These are phyloP conservation scores for Fusarium napiforme DNA, from an alignment of 2,329 filamentous ascomycete species.

Conservation along the genomic window DNA sequence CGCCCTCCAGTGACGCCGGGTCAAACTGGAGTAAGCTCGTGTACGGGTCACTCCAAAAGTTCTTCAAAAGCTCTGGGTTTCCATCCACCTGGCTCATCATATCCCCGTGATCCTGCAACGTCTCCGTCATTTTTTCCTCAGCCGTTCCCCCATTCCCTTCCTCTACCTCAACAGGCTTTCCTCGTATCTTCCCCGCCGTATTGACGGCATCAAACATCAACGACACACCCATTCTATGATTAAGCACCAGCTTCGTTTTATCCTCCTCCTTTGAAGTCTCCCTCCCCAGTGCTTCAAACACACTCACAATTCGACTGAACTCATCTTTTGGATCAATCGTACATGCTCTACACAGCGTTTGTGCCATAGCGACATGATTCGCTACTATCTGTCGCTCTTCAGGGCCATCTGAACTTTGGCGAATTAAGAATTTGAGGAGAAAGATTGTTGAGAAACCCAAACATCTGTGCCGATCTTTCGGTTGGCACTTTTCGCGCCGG, in stretches of 20 bases:
- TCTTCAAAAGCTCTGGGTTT: conserved; percentile 6
- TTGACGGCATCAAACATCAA: conserved; percentile 25
- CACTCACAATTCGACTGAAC: conserved; percentile 6
- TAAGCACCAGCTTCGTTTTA: conserved; percentile 1
- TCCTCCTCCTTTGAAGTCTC: not conserved
- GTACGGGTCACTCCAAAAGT: conserved; percentile 30
- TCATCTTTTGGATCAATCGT: conserved; percentile 19
- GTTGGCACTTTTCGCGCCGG: conserved; percentile 13
- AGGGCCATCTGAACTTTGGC: not conserved
- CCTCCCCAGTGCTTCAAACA: conserved; percentile 26
- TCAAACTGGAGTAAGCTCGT: conserved; percentile 28
- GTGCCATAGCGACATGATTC: conserved; percentile 24
- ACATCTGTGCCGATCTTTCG: conserved; percentile 32
- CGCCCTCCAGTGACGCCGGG: not conserved
- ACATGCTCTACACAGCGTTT: conserved; percentile 14
- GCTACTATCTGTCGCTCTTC: conserved; percentile 27
- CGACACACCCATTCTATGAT: conserved; percentile 30
- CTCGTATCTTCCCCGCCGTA: conserved; percentile 23
- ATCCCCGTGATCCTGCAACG: not conserved
- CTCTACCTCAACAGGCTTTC: conserved; percentile 7
- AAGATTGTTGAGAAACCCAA: conserved; percentile 30
- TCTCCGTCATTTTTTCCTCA: not conserved
- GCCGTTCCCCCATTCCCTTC: not conserved
- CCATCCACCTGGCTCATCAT: not conserved
- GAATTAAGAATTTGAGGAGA: conserved; percentile 33